Base-by-base conservation (phyloP, 257 asterid species). In the Marsdenia floribunda region DNA sequence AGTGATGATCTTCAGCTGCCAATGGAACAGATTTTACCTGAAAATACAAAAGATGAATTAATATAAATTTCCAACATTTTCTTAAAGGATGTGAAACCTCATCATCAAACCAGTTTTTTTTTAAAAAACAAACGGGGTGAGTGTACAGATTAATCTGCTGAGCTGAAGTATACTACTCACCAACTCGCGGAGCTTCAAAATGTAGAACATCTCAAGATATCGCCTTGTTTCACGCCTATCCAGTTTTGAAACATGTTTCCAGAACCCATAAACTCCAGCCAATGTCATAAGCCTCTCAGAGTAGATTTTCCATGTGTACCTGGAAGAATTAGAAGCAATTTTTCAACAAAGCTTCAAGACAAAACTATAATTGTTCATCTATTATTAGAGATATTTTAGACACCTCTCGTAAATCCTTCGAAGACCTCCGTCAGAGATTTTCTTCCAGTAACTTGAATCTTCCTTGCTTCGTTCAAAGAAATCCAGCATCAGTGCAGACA, bases 171-270 rank as follows among this genome's bases (percentile, higher is more conserved):
- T 29, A 29, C 33, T 29, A 29, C 93, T 87, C 65, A 95, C 99
- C 91, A 95, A 76, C 65, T 90, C 85, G 0, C 99, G 98, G 77
- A 86, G 83, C 83, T 95, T 92, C 86, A 95, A 97, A 81, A 93
- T 95, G 87, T 90, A 92, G 82, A 95, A 92, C 99, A 95, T 95
- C 90, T 92, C 98, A 15, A 95, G 92, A 75, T 95, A 92, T 10
- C 98, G 88, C 70, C 96, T 92, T 18, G 89, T 93, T 85, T 95
- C 98, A 2, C 92, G 96, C 85, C 98, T 90, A 68, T 92, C 96
- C 0, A 95, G 91, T 61, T 92, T 95, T 3, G 99, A 92, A 2
- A 91, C 99, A 42, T 87, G 73, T 78, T 91, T 92, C 99, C 99
- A 95, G 83, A 95, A 93, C 67, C 99, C 91, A 57, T 91, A 92